Evolutionary conservation across 495 filamentous ascomycete genomes (phyloP).

Genomic region (Tuber calosporum): DNA sequence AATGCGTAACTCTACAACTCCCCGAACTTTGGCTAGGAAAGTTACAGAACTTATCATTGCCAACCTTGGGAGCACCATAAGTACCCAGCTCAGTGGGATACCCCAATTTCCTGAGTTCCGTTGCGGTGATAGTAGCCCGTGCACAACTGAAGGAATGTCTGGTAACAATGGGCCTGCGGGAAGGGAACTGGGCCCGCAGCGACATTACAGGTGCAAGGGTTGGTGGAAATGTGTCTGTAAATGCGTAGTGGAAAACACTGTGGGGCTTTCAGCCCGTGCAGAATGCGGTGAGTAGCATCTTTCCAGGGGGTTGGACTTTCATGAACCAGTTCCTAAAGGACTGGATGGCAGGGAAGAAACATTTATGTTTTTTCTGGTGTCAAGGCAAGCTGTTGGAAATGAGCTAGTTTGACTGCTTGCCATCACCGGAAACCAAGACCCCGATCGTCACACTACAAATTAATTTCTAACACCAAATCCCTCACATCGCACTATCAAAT

Average conservation of each 20-base stretch:
- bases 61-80: conserved; percentile 57
- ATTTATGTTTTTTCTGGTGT: conserved; percentile 56
- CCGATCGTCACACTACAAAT: no score
- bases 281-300: conserved; percentile 43
- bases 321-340: conserved; percentile 61
- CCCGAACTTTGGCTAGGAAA: conserved; percentile 50
- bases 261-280: conserved; percentile 51
- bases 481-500: no score
- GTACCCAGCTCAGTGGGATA: conserved; percentile 50
- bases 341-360: conserved; percentile 60
- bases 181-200: conserved; percentile 43
- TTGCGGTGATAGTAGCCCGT: conserved; percentile 54
- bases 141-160: conserved; percentile 60
- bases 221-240: conserved; percentile 46
- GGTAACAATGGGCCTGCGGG: conserved; percentile 49
- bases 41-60: conserved; percentile 47
- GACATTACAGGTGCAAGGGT: conserved; percentile 46
- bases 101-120: conserved; percentile 49
- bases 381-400: no score
- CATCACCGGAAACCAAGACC: no score
- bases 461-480: no score
- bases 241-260: conserved; percentile 53
- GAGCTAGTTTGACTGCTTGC: no score
- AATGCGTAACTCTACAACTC: conserved; percentile 56
- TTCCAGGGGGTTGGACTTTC: conserved; percentile 49